Percentiles rank a stretch among this genome's conserved stretches.
Conservation (phyloP, 805 yeast species). For the Ogataea chonburiensis region DNA sequence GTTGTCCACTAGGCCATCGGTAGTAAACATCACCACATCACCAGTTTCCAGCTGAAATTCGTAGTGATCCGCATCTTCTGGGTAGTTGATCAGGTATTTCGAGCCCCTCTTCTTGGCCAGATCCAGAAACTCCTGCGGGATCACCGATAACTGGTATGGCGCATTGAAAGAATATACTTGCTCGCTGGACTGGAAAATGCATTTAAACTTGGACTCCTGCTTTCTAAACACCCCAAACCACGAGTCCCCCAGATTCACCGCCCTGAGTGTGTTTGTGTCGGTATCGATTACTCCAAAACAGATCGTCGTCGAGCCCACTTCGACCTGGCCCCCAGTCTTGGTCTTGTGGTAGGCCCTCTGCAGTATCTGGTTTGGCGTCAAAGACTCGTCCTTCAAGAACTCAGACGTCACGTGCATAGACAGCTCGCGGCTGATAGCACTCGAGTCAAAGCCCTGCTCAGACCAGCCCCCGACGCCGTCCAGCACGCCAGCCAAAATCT, state of each 20-base stretch:
- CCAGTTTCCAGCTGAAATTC: constrained; percentile 61
- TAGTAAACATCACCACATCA: constrained; percentile 81
- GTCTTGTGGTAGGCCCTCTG: constrained; percentile 55
- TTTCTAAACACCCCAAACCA: constrained; percentile 84
- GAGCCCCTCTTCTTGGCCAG: constrained; percentile 55
- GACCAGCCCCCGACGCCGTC: constrained; percentile 99
- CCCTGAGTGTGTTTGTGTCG: constrained; percentile 49
- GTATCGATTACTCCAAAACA: constrained; percentile 73
- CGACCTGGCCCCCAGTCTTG: constrained; percentile 53
- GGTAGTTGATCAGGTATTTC: constrained; percentile 68
- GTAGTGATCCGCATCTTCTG: constrained; percentile 66
- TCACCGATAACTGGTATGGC: constrained; percentile 85
- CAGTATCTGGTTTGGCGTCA: constrained; percentile 49
- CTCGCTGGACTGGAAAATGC: constrained; percentile 65
- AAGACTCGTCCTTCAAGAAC: constrained; percentile 29
- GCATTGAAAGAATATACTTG: constrained; percentile 90
- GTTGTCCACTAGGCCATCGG: constrained; percentile 94
- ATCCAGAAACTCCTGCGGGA: constrained; percentile 60
- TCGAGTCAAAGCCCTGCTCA: constrained; percentile 85
- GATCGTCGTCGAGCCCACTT: constrained; percentile 93
- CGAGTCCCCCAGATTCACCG: constrained; percentile 90
- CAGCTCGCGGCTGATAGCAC: constrained; percentile 80
- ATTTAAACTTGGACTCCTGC: constrained; percentile 32
- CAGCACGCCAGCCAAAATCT: constrained; percentile 72
- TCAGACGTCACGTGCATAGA: constrained; percentile 52